Percentiles rank a stretch among this genome's conserved stretches.
These are phyloP conservation scores for Cordyceps militaris DNA, from an alignment of 2,329 filamentous ascomycete genomes.

Conservation along the genomic window DNA sequence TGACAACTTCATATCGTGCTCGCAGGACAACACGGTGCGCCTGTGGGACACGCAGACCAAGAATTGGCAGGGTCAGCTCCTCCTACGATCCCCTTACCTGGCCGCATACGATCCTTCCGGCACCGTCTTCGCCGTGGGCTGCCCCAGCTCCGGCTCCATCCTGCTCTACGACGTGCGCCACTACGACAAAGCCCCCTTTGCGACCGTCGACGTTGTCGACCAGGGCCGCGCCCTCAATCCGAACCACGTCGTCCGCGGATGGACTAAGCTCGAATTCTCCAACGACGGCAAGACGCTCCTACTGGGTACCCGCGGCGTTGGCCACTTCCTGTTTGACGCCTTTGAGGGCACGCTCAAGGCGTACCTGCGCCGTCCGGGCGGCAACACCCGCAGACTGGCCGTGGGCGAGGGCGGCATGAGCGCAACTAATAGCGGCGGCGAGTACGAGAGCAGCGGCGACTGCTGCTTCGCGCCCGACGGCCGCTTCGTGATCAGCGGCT, in stretches of 20 bases:
- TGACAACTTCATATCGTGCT: slow-evolving; percentile 89
- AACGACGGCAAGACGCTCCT: slow-evolving; percentile 90
- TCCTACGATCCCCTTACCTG: slow-evolving; percentile 73
- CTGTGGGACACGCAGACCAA: slow-evolving; percentile 84
- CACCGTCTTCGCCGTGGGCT: slow-evolving; percentile 83
- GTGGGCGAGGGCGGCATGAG: slow-evolving; percentile 40
- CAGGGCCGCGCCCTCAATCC: slow-evolving; percentile 40
- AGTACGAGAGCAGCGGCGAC: slow-evolving; percentile 60
- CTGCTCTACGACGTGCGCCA: slow-evolving; percentile 91
- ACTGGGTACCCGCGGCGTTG: slow-evolving; percentile 72
- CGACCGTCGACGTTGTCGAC: slow-evolving; percentile 71
- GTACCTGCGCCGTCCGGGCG: slow-evolving; percentile 56
- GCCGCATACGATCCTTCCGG: slow-evolving; percentile 89
- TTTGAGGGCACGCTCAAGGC: slow-evolving; percentile 77
- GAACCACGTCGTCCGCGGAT: slow-evolving; percentile 59
- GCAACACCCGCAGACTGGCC: slow-evolving; percentile 44
- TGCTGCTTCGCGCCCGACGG: slow-evolving; percentile 87
- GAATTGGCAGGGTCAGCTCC: slow-evolving; percentile 71
- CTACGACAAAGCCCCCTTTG: slow-evolving; percentile 86
- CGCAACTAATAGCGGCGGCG: slow-evolving; percentile 36
- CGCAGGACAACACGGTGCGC: slow-evolving; percentile 82
- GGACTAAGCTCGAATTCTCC: slow-evolving; percentile 91
- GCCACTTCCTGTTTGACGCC: slow-evolving; percentile 89
- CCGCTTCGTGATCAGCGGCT: slow-evolving; percentile 79
- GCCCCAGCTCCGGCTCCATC: slow-evolving; percentile 68